phyloP scores from a whole-genome alignment of 2,329 filamentous ascomycete genomes.

The Lecanoromycetidae sp. region DNA sequence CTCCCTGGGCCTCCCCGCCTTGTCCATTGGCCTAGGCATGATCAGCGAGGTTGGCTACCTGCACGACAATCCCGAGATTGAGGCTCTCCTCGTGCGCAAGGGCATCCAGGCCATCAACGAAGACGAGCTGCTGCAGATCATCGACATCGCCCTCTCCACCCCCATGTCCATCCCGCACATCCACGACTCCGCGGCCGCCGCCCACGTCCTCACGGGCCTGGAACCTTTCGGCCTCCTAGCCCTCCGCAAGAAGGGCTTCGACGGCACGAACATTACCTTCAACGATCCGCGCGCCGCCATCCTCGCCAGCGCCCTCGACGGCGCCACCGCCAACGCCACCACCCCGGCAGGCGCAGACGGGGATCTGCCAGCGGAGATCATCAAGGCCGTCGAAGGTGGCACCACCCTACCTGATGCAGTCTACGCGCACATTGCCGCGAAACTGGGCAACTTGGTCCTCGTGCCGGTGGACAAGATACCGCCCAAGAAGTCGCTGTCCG shows the following conservation, averaged over 20 bases:
- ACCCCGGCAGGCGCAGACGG: neutral
- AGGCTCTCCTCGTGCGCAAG: conserved; percentile 17
- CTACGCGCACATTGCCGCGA: neutral
- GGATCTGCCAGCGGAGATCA: neutral
- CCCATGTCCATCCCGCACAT: neutral
- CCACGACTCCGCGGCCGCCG: no score
- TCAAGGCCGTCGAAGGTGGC: neutral
- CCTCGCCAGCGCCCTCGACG: conserved; percentile 3
- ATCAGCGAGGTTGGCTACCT: conserved; percentile 7
- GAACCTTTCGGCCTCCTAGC: conserved; percentile 6
- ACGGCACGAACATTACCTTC: neutral
- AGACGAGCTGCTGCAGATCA: conserved; percentile 23
- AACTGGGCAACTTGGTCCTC: neutral
- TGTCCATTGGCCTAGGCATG: neutral
- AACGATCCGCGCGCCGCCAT: conserved; percentile 5
- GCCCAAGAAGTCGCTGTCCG: neutral
- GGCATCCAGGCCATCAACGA: conserved; percentile 27
- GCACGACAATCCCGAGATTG: conserved; percentile 14
- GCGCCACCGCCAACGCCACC: neutral
- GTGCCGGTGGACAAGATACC: conserved; percentile 2
- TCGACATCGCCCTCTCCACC: conserved; percentile 21
- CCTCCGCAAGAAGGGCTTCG: conserved; percentile 10
- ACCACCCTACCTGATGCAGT: neutral
- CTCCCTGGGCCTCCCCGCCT: conserved; percentile 7
- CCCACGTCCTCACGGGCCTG: conserved; percentile 14